A percentile compares a stretch with the other conserved stretches of the same genome.
Conservation (phyloP, 768 basidiomycete species). For the Calocybe gangraenosa region DNA sequence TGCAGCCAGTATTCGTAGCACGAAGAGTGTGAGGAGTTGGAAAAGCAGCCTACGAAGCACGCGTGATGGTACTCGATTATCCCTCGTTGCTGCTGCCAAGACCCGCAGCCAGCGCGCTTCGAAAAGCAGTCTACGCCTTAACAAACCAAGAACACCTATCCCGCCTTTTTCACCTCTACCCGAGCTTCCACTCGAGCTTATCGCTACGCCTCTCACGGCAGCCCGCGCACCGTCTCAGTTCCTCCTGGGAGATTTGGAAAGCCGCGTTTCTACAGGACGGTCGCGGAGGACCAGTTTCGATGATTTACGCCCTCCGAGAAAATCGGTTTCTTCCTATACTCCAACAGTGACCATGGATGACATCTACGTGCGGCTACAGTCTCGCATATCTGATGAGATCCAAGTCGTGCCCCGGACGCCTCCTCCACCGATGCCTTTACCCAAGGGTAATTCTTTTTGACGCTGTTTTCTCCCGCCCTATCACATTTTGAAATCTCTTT, state of each 20-base stretch:
- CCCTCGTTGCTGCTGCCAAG: conserved; percentile 59
- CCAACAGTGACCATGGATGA: conserved; percentile 24
- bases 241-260: conserved; percentile 5
- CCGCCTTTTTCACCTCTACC: conserved; percentile 28
- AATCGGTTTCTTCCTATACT: conserved; percentile 4
- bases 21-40: conserved; percentile 34
- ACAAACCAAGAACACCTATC: conserved; percentile 22
- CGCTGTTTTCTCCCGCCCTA: background rate
- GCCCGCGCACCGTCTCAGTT: conserved; percentile 8
- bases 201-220: background rate
- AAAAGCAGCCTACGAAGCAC: conserved; percentile 26
- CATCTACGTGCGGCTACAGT: conserved; percentile 23
- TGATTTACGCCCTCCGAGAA: conserved; percentile 9
- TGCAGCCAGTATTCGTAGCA: conserved; percentile 31
- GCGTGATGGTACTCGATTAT: conserved; percentile 19
- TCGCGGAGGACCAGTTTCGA: conserved; percentile 23
- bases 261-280: conserved; percentile 3
- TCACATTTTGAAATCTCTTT: background rate
- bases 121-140: conserved; percentile 63
- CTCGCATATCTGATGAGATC: conserved; percentile 19
- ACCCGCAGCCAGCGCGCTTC: conserved; percentile 61
- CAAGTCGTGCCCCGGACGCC: conserved; percentile 30
- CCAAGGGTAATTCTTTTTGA: background rate
- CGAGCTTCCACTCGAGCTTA: conserved; percentile 23
- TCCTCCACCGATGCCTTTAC: conserved; percentile 13